A percentile compares a stretch with the other conserved stretches of the same genome.
Conservation (phyloP, 2,329 filamentous ascomycete species). For the Zasmidium cellare region DNA sequence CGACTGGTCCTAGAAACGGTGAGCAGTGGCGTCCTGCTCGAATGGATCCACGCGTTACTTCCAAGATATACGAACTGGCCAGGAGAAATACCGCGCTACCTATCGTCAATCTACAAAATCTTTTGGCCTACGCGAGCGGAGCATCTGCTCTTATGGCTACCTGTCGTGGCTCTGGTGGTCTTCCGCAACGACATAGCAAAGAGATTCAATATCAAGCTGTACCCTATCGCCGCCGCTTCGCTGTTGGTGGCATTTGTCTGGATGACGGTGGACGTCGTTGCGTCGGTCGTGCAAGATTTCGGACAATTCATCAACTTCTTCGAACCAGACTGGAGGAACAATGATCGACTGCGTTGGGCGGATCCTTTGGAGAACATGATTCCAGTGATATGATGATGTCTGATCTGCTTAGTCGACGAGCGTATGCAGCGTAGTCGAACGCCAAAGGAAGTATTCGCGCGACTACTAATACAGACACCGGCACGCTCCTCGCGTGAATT, state of each 20-base stretch:
- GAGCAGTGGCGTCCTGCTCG: background rate
- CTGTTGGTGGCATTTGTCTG: background rate
- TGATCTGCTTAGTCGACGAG: too few species aligned
- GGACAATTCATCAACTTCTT: background rate
- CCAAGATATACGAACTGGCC: background rate
- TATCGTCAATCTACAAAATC: background rate
- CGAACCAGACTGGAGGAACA: background rate
- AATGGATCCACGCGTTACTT: slow-evolving; percentile 1
- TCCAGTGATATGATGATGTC: slow-evolving; percentile 6
- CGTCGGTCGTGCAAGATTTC: background rate
- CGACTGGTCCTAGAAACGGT: slow-evolving; percentile 1
- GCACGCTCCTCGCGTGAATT: too few species aligned
- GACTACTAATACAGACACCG: too few species aligned
- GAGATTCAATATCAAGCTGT: slow-evolving; percentile 6
- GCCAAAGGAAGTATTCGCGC: too few species aligned
- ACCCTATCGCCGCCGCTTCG: background rate
- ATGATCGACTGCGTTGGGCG: background rate
- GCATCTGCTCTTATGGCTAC: background rate
- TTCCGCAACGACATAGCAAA: slow-evolving; percentile 4
- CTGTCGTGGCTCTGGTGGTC: background rate
- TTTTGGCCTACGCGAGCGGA: background rate
- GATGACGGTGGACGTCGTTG: slow-evolving; percentile 4
- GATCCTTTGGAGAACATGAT: slow-evolving; percentile 7
- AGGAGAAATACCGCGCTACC: background rate
- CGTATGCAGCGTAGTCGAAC: too few species aligned